These are phyloP conservation scores for Sugiyamaella valdiviana DNA, from an alignment of 805 yeast genomes.

Conservation along the genomic window DNA sequence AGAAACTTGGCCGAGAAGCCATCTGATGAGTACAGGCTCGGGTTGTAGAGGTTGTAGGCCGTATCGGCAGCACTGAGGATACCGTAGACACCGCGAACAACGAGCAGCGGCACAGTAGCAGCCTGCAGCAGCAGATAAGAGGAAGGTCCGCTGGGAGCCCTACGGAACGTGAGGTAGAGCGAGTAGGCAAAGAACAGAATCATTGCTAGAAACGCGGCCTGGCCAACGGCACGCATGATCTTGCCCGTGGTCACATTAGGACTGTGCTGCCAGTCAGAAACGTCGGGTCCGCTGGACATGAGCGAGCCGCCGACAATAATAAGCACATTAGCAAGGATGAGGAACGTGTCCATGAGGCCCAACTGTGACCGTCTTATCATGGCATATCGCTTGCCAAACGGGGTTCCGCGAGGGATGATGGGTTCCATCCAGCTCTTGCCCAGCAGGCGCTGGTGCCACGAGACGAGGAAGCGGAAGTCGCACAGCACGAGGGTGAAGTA, in stretches of 20 bases:
- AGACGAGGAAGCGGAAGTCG: conserved; percentile 10
- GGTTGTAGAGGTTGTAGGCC: conserved; percentile 13
- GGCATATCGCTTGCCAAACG: not conserved
- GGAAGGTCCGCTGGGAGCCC: not conserved
- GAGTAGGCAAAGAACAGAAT: conserved; percentile 6
- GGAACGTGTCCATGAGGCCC: conserved; percentile 7
- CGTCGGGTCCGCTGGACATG: conserved; percentile 10
- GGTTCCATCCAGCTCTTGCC: conserved; percentile 8
- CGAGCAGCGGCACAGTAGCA: conserved; percentile 8
- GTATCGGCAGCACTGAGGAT: conserved; percentile 11
- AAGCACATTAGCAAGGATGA: conserved; percentile 14
- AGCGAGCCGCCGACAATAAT: conserved; percentile 16
- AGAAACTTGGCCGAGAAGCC: conserved; percentile 9
- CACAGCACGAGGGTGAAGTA: conserved; percentile 16
- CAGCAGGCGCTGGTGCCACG: conserved; percentile 3
- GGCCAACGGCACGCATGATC: conserved; percentile 15
- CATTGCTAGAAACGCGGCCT: conserved; percentile 13
- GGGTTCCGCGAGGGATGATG: not conserved
- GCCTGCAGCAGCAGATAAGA: not conserved
- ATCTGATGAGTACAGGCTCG: conserved; percentile 9
- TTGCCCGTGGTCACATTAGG: conserved; percentile 5
- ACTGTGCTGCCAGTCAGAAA: not conserved
- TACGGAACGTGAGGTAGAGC: conserved; percentile 1
- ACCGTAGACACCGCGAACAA: conserved; percentile 18
- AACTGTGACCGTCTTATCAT: not conserved